These are phyloP conservation scores for Boletus bicolor DNA, from an alignment of 768 basidiomycete genomes.

Conservation along the genomic window DNA sequence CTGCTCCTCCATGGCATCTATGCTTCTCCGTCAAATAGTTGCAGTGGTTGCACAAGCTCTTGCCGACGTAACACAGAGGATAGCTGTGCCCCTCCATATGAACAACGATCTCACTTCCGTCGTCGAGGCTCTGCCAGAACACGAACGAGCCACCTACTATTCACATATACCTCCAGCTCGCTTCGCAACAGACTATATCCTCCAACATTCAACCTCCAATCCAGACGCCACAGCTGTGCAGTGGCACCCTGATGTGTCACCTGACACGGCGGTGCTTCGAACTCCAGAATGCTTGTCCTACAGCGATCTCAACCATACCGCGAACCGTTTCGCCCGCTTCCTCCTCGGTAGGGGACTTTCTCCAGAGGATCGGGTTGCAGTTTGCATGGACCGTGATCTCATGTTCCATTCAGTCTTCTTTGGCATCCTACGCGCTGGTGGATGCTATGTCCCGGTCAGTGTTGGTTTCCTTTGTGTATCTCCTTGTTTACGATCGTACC, in stretches of 20 bases:
- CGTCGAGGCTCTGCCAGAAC: slow-evolving; percentile 11
- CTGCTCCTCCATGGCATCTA: slow-evolving; percentile 8
- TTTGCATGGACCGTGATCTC: slow-evolving; percentile 43
- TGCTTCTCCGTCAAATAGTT: slow-evolving; percentile 20
- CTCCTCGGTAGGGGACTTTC: slow-evolving; percentile 34
- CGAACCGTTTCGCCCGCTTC: slow-evolving; percentile 45
- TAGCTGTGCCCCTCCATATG: slow-evolving; percentile 9
- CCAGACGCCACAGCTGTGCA: slow-evolving; percentile 18
- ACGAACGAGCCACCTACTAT: slow-evolving; percentile 8
- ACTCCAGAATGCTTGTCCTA: slow-evolving; percentile 27
- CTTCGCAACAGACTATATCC: slow-evolving; percentile 26
- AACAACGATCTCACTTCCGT: slow-evolving; percentile 16
- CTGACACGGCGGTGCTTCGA: not conserved
- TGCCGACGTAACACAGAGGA: slow-evolving; percentile 4
- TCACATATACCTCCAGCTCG: slow-evolving; percentile 17
- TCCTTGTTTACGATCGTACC: not conserved
- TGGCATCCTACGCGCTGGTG: slow-evolving; percentile 46
- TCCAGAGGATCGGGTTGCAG: slow-evolving; percentile 41
- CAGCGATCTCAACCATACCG: slow-evolving; percentile 31
- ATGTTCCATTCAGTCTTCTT: slow-evolving; percentile 42
- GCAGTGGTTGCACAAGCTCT: slow-evolving; percentile 2
- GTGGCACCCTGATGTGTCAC: slow-evolving; percentile 21
- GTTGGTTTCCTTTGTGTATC: slow-evolving; percentile 9
- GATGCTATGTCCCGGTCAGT: slow-evolving; percentile 49
- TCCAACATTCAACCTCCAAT: slow-evolving; percentile 15